These are phyloP conservation scores for Curvularia lunata DNA, from an alignment of 2,329 filamentous ascomycete genomes.

Conservation along the genomic window DNA sequence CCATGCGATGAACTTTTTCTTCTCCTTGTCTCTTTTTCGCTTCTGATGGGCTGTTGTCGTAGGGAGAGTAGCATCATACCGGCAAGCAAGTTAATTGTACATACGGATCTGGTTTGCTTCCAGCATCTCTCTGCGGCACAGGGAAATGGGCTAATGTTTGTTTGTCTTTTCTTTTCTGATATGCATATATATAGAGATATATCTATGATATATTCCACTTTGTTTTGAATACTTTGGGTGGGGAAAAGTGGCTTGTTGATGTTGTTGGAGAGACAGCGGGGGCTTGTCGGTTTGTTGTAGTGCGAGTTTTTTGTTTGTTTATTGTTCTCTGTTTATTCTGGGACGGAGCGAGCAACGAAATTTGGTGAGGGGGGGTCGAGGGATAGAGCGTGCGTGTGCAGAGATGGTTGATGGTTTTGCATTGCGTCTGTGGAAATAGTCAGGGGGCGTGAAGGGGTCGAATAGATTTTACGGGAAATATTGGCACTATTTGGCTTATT, in stretches of 20 bases:
- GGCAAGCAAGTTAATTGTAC: slow-evolving; percentile 19
- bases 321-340: not conserved
- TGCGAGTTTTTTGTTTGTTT: not conserved
- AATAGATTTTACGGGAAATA: not conserved
- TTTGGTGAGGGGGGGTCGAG: not conserved
- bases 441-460: not conserved
- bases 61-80: not conserved
- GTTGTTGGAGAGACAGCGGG: no score
- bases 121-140: not conserved
- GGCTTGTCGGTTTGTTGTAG: not conserved
- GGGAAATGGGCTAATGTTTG: slow-evolving; percentile 14
- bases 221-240: slow-evolving; percentile 11
- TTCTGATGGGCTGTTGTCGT: slow-evolving; percentile 2
- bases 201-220: slow-evolving; percentile 26
- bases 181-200: slow-evolving; percentile 19
- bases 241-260: not conserved
- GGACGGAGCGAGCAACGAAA: not conserved
- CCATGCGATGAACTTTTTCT: slow-evolving; percentile 15
- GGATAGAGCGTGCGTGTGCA: not conserved
- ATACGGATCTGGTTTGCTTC: slow-evolving; percentile 17
- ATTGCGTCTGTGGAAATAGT: slow-evolving; percentile 1
- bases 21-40: slow-evolving; percentile 7
- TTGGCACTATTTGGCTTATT: not conserved
- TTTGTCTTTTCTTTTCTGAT: slow-evolving; percentile 14
- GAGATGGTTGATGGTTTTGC: slow-evolving; percentile 1